phyloP scores from a whole-genome alignment of 805 yeast species.

The Ogataea methanolica region DNA sequence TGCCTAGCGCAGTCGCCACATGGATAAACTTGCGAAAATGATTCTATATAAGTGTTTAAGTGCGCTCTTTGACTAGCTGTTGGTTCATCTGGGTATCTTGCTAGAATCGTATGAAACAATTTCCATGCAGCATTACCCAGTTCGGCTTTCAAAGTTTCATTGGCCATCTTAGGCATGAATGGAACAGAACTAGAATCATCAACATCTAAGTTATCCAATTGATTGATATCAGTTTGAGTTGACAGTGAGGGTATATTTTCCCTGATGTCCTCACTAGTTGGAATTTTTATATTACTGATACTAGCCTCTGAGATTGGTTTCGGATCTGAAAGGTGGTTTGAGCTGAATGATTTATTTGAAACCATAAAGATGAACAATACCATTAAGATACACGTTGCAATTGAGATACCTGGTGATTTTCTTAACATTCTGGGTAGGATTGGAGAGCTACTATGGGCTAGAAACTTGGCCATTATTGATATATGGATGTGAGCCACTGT shows the following conservation, averaged over 20 bases:
- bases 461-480: background rate
- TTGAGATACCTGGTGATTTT: conserved; percentile 14
- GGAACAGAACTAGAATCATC: conserved; percentile 11
- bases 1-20: conserved; percentile 97
- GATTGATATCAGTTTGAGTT: background rate
- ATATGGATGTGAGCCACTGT: background rate
- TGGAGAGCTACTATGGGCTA: background rate
- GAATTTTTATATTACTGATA: background rate
- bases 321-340: conserved; percentile 17
- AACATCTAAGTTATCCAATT: background rate
- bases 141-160: conserved; percentile 62
- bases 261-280: background rate
- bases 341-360: conserved; percentile 15
- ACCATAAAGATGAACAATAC: conserved; percentile 15
- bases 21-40: conserved; percentile 91
- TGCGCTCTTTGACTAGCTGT: conserved; percentile 57
- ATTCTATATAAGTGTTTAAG: conserved; percentile 54
- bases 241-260: background rate
- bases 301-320: conserved; percentile 12
- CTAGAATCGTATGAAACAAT: conserved; percentile 83
- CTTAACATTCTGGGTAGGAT: conserved; percentile 8
- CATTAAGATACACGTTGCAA: conserved; percentile 15
- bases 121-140: conserved; percentile 92
- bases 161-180: conserved; percentile 94
- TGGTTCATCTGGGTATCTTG: conserved; percentile 88